Percentiles rank a stretch among this genome's conserved stretches.
Evolutionary conservation across 2,329 filamentous ascomycete species (phyloP).

Genomic region (Cercospora janseana): DNA sequence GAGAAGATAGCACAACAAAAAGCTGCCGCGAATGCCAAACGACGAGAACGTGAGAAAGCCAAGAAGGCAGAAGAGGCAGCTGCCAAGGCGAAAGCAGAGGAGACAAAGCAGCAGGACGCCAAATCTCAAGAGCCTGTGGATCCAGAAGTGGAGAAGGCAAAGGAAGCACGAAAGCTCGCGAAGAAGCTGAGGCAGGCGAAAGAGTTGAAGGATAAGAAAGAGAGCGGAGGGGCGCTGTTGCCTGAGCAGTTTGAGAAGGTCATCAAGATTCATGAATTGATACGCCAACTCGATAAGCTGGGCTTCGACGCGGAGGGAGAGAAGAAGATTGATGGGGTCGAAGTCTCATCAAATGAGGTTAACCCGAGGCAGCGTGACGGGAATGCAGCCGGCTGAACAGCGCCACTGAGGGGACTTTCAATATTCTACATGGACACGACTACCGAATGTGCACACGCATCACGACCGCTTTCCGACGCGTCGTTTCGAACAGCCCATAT

Average conservation of each 20-base stretch:
- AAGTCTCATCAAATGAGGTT: neutral
- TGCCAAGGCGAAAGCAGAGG: slow-evolving; percentile 52
- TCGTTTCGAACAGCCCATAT: slow-evolving; percentile 47
- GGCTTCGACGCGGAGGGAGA: slow-evolving; percentile 81
- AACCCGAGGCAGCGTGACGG: neutral
- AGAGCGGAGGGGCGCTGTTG: slow-evolving; percentile 75
- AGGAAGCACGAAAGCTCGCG: slow-evolving; percentile 84
- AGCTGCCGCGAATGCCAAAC: slow-evolving; percentile 70
- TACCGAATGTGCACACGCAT: slow-evolving; percentile 30
- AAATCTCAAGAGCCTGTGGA: slow-evolving; percentile 54
- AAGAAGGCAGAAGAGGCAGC: slow-evolving; percentile 65
- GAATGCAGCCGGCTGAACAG: slow-evolving; percentile 16
- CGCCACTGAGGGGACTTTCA: neutral
- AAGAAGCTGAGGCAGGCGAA: slow-evolving; percentile 95
- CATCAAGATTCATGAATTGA: slow-evolving; percentile 91
- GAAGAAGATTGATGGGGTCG: slow-evolving; percentile 36
- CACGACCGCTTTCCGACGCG: slow-evolving; percentile 29
- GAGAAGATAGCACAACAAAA: slow-evolving; percentile 43
- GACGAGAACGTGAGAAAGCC: slow-evolving; percentile 54
- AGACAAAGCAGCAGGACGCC: slow-evolving; percentile 23
- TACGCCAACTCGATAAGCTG: slow-evolving; percentile 79
- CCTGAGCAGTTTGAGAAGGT: slow-evolving; percentile 97
- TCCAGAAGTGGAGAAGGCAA: slow-evolving; percentile 76
- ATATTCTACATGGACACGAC: neutral
- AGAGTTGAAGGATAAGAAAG: slow-evolving; percentile 87